A percentile compares a stretch with the other conserved stretches of the same genome.
These are phyloP conservation scores for Ammopiptanthus mongolicus DNA, from an alignment of 306 rosid species.

Conservation along the genomic window DNA sequence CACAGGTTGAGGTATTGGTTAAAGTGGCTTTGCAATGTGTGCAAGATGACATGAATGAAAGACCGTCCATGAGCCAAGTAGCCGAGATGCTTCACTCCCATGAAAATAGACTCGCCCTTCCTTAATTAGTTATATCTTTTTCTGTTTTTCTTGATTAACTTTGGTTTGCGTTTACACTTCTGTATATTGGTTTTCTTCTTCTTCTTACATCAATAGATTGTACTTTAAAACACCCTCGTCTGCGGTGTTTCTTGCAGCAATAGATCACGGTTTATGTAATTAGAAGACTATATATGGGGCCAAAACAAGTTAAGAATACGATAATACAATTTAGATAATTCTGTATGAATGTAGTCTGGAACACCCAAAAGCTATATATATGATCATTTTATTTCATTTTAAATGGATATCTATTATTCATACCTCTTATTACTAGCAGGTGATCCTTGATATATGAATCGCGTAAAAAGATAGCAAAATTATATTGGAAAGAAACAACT, in stretches of 20 bases:
- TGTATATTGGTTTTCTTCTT: background rate
- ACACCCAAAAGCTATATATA: no score
- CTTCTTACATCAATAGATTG: no score
- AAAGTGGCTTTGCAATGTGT: constrained; percentile 51
- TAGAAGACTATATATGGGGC: no score
- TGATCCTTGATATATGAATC: background rate
- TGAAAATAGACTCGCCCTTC: background rate
- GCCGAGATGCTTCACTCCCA: constrained; percentile 40
- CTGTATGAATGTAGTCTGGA: no score
- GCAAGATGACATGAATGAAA: constrained; percentile 46
- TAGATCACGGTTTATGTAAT: no score
- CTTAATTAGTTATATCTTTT: background rate
- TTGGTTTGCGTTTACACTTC: background rate
- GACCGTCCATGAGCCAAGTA: constrained; percentile 61
- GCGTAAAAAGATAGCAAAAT: background rate
- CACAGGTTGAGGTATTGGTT: constrained; percentile 33
- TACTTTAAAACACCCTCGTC: no score
- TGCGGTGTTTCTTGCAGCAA: no score
- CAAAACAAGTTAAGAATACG: no score
- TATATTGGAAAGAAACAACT: background rate
- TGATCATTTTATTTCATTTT: background rate
- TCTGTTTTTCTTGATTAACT: background rate
- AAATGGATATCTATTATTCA: background rate
- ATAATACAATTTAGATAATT: no score
- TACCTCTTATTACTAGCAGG: background rate